Conservation (phyloP, 1,139 yeast genomes). For the Lodderomyces beijingensis region DNA sequence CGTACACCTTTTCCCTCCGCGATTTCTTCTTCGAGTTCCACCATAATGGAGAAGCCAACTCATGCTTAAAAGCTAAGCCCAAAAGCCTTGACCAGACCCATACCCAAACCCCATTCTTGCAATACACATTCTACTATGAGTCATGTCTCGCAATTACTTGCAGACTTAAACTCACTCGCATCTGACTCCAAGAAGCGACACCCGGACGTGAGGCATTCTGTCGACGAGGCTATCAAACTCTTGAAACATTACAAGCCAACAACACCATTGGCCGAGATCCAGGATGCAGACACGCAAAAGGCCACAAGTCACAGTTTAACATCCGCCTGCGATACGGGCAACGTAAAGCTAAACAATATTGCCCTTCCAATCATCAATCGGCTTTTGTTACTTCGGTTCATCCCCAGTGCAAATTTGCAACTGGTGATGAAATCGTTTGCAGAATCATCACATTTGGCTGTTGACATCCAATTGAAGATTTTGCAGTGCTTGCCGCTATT, state of each 20-base stretch:
- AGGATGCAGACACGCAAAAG: conserved; percentile 35
- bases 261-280: conserved; percentile 15
- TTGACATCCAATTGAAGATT: conserved; percentile 83
- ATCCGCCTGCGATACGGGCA: conserved; percentile 68
- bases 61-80: too few relatives aligned
- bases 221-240: conserved; percentile 56
- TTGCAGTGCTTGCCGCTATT: conserved; percentile 79
- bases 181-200: conserved; percentile 71
- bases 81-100: too few relatives aligned
- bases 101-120: too few relatives aligned
- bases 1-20: too few relatives aligned
- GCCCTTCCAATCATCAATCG: conserved; percentile 68
- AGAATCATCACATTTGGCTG: conserved; percentile 72
- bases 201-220: conserved; percentile 60
- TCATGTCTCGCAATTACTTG: conserved; percentile 40
- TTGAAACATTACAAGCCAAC: conserved; percentile 26
- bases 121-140: too few relatives aligned
- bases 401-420: conserved; percentile 51
- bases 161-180: conserved; percentile 57
- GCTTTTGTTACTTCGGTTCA: conserved; percentile 43
- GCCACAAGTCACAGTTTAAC: conserved; percentile 67
- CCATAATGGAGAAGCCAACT: too few relatives aligned
- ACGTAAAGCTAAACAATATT: conserved; percentile 66
- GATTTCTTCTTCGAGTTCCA: too few relatives aligned
- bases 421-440: conserved; percentile 59